Evolutionary conservation across 2,329 filamentous ascomycete species (phyloP), one percentile per base, ranked within the genome.

Genomic region (Fusarium torulosum): DNA sequence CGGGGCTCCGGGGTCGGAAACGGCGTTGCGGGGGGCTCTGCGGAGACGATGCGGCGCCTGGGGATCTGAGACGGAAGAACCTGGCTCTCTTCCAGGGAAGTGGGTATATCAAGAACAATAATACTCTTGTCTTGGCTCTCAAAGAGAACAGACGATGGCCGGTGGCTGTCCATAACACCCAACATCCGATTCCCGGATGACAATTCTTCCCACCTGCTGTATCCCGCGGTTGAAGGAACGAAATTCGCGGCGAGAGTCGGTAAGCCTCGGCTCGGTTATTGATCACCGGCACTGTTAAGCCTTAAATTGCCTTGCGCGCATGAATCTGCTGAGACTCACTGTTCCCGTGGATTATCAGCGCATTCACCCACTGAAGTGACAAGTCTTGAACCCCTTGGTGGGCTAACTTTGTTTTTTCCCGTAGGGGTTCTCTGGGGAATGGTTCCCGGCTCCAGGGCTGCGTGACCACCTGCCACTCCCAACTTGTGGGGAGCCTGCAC

Each of bases 21-120:
- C 23, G 85, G 84, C 46, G 63, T 63, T 61, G 72, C 81, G 71
- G 76, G 78, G 58, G 81, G 83, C 64, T 72, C 72, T 57, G 75
- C 79, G 41, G 85, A 86, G 61, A 84, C 67, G 45, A 88, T 78
- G 56, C 81, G 80, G 50, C 80, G 78, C 47, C 66, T 61, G 53
- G 79, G 75, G 21, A 69, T 60, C 33, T 80, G 70, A 29, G 77
- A 78, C 8, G 79, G 74, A 14, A 79, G 79, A 33, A 83, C 82
- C 77, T 94, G 91, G 19, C 86, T 87, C 61, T 87, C 82, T 67
- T 91, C 88, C 38, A 94, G 85, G 3, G 91, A 92, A 19, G 82
- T 80, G 23, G 91, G 91, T 44, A 93, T 86, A 72, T 94, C 91
- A 51, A 94, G 76, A 25, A 93, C 75, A 21, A 87, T 80, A 53